These are phyloP conservation scores for Thymus quinquecostatus DNA, from an alignment of 257 asterid species.

Conservation along the genomic window DNA sequence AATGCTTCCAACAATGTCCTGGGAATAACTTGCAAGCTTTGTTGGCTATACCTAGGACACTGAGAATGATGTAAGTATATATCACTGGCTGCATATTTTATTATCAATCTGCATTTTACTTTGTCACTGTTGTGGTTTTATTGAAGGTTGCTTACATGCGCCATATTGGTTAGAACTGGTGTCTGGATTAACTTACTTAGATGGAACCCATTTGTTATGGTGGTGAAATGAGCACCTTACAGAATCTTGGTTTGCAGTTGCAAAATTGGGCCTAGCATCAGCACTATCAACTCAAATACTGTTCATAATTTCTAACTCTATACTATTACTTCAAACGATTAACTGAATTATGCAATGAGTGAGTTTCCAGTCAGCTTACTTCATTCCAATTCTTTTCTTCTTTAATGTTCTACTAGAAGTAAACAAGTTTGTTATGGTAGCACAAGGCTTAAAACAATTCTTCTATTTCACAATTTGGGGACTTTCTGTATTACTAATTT, in stretches of 20 bases:
- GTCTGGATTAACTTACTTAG: constrained; percentile 1
- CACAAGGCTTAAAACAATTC: background rate
- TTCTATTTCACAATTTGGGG: background rate
- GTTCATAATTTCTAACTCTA: constrained; percentile 1
- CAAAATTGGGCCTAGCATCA: constrained; percentile 10
- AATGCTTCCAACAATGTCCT: constrained; percentile 71
- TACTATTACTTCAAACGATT: background rate
- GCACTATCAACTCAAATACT: background rate
- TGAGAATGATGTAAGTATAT: constrained; percentile 89
- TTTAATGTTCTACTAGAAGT: background rate
- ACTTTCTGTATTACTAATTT: background rate
- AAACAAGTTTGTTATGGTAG: background rate
- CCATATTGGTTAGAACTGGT: background rate
- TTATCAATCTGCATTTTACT: constrained; percentile 6
- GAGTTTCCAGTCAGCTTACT: constrained; percentile 5
- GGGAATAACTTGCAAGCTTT: constrained; percentile 90
- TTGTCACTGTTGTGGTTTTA: constrained; percentile 2
- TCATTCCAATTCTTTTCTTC: background rate
- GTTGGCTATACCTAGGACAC: constrained; percentile 93
- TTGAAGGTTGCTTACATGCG: constrained; percentile 23
- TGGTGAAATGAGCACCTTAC: constrained; percentile 14
- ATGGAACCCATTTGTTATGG: constrained; percentile 12
- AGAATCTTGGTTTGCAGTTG: constrained; percentile 9
- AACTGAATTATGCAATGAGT: background rate
- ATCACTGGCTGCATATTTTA: constrained; percentile 17